Evolutionary conservation across 805 yeast species (phyloP).

Genomic region (Candida succiphila): DNA sequence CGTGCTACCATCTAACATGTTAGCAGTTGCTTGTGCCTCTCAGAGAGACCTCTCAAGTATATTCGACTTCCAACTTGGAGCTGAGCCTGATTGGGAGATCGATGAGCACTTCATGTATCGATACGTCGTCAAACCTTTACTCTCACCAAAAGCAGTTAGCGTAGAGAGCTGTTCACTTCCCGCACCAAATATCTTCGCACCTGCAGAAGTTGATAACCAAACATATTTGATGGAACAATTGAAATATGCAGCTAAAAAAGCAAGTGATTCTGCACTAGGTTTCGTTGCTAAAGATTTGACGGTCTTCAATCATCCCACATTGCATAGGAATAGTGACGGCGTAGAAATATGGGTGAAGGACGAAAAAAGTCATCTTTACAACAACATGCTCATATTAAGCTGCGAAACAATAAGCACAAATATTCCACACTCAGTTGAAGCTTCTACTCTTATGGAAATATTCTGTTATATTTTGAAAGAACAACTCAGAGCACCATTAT

Average conservation of each 20-base stretch:
- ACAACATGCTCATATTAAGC: slow-evolving; percentile 29
- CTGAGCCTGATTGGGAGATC: slow-evolving; percentile 1
- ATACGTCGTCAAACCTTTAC: slow-evolving; percentile 26
- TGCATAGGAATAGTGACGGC: slow-evolving; percentile 22
- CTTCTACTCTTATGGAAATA: slow-evolving; percentile 42
- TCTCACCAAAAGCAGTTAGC: not conserved
- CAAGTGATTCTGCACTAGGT: slow-evolving; percentile 22
- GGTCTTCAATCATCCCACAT: slow-evolving; percentile 22
- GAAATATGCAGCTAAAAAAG: slow-evolving; percentile 12
- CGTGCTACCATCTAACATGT: slow-evolving; percentile 22
- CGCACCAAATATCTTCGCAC: slow-evolving; percentile 26
- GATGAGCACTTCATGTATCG: slow-evolving; percentile 38
- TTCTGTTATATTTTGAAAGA: slow-evolving; percentile 36
- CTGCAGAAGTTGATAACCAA: slow-evolving; percentile 22
- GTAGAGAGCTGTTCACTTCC: slow-evolving; percentile 12
- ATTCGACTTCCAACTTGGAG: slow-evolving; percentile 20
- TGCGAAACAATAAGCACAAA: slow-evolving; percentile 30
- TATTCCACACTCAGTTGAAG: slow-evolving; percentile 23
- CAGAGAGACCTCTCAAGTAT: no score
- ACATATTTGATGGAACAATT: slow-evolving; percentile 13
- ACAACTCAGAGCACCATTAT: slow-evolving; percentile 30
- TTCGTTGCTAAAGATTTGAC: slow-evolving; percentile 22
- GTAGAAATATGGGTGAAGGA: slow-evolving; percentile 45
- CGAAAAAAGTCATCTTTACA: slow-evolving; percentile 20
- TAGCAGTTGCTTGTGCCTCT: no score